These are phyloP conservation scores for Kwoniella bestiolae DNA, from an alignment of 768 basidiomycete species.

Conservation along the genomic window DNA sequence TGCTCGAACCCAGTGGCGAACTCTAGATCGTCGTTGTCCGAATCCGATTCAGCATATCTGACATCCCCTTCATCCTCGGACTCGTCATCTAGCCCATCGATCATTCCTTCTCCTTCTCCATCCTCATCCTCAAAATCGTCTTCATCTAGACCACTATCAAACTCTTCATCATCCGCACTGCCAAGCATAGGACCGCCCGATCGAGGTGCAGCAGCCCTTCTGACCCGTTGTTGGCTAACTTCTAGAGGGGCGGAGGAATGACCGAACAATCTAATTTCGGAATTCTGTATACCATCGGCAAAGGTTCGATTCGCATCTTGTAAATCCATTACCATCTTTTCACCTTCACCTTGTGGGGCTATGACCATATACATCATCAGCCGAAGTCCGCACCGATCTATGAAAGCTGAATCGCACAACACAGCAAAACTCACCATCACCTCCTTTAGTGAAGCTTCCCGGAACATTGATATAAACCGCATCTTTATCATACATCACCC, in stretches of 20 bases:
- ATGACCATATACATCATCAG: conserved; percentile 6
- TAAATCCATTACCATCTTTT: conserved; percentile 95
- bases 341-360: conserved; percentile 89
- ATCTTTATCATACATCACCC: conserved; percentile 96
- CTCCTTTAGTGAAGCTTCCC: conserved; percentile 84
- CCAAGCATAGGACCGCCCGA: conserved; percentile 52
- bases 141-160: conserved; percentile 41
- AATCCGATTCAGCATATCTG: conserved; percentile 52
- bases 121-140: conserved; percentile 54
- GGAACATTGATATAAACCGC: conserved; percentile 98
- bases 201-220: conserved; percentile 47
- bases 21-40: conserved; percentile 53
- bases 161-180: conserved; percentile 57
- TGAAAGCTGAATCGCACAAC: no score
- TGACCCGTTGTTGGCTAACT: conserved; percentile 43
- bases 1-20: conserved; percentile 61
- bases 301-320: conserved; percentile 84
- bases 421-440: conserved; percentile 47
- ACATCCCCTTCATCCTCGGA: conserved; percentile 54
- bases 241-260: conserved; percentile 73
- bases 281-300: conserved; percentile 77
- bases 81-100: conserved; percentile 41
- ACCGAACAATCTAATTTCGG: conserved; percentile 80
- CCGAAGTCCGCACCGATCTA: not conserved
- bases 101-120: conserved; percentile 42